phyloP scores from a whole-genome alignment of 495 filamentous ascomycete genomes.

The Schizothecium vesticola region DNA sequence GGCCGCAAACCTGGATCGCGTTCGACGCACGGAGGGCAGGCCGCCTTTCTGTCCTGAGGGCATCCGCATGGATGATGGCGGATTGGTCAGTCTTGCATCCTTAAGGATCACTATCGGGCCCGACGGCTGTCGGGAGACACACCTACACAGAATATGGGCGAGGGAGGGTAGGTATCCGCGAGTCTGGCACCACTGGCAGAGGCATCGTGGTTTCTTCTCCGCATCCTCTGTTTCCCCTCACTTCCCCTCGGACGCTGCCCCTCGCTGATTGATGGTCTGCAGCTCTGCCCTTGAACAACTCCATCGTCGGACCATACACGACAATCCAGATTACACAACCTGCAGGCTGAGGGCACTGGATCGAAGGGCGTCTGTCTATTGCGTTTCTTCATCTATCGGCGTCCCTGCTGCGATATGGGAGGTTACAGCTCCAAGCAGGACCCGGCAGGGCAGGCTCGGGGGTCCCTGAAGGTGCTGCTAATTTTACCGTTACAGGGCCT shows the following conservation, averaged over 20 bases:
- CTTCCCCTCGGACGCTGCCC: background rate
- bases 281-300: background rate
- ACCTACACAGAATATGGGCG: background rate
- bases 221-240: conserved; percentile 20
- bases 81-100: background rate
- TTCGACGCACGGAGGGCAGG: background rate
- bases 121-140: background rate
- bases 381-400: conserved; percentile 9
- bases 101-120: background rate
- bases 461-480: conserved; percentile 7
- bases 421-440: background rate
- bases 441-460: conserved; percentile 1
- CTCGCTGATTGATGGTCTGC: conserved; percentile 4
- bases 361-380: background rate
- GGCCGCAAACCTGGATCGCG: background rate
- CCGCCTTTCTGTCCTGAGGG: background rate
- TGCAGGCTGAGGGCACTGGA: background rate
- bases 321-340: background rate
- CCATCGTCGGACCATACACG: background rate
- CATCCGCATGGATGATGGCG: background rate
- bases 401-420: background rate
- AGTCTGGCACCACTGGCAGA: background rate
- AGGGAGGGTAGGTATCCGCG: background rate
- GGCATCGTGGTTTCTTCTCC: conserved; percentile 18
- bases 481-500: conserved; percentile 13